A percentile compares a stretch with the other conserved stretches of the same genome.
Evolutionary conservation across 257 asterid genomes (phyloP).

Genomic region (Solanum rostratum): DNA sequence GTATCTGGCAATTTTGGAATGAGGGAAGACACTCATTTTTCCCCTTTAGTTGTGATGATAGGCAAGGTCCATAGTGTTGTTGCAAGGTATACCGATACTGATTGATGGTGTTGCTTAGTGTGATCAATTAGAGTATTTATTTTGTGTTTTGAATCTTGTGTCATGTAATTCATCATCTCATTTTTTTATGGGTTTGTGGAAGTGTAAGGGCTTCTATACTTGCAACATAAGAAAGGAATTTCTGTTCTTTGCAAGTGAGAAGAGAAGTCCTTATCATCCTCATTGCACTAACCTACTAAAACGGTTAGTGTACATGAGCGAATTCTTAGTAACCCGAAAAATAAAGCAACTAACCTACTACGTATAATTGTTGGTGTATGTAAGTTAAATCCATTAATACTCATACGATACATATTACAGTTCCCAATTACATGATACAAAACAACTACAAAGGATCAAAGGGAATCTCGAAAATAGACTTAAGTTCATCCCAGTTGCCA

Average conservation of each 20-base stretch:
- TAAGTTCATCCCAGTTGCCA: not conserved
- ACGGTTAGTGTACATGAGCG: too few species aligned
- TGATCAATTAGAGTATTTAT: not conserved
- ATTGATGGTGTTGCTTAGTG: not conserved
- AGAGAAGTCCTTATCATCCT: not conserved
- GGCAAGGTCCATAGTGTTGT: not conserved
- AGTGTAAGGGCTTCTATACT: not conserved
- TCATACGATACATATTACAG: not conserved
- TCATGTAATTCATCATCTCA: not conserved
- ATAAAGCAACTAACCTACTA: not conserved
- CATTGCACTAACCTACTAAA: not conserved
- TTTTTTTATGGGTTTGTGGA: not conserved
- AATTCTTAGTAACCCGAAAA: too few species aligned
- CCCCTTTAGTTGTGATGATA: not conserved
- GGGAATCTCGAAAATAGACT: not conserved
- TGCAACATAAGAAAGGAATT: not conserved
- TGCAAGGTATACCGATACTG: not conserved
- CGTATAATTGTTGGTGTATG: not conserved
- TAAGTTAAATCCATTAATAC: not conserved
- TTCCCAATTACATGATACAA: not conserved
- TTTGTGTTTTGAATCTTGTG: not conserved
- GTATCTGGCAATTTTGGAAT: not conserved
- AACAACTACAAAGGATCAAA: not conserved
- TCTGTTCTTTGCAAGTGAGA: not conserved
- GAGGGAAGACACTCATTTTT: not conserved